phyloP scores from a whole-genome alignment of 371 early-diverging fungal species.

The Mortierella sp. region DNA sequence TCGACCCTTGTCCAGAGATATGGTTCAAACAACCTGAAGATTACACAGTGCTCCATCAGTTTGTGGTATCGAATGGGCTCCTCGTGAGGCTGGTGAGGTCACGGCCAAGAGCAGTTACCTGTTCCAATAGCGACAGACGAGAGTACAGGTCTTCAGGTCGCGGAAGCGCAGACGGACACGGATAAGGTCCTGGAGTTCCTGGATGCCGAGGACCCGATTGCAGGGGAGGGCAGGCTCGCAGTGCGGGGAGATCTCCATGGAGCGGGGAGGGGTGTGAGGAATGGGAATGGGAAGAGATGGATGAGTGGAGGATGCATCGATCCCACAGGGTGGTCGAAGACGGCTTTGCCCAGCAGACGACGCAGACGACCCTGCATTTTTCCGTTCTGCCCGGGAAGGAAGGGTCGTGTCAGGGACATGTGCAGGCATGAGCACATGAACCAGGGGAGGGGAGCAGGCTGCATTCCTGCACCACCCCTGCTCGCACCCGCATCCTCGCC shows the following conservation, averaged over 20 bases:
- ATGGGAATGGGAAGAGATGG: background rate
- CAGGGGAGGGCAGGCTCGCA: constrained; percentile 2
- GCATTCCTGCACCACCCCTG: background rate
- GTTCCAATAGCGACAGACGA: constrained; percentile 33
- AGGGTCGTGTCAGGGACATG: too few species aligned
- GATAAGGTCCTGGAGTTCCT: constrained; percentile 55
- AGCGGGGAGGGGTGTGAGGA: background rate
- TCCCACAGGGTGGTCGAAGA: too few species aligned
- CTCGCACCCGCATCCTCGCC: background rate
- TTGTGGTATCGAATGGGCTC: too few species aligned
- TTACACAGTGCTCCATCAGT: too few species aligned
- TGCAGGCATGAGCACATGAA: too few species aligned
- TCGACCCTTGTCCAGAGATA: constrained; percentile 19
- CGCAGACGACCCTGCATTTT: too few species aligned
- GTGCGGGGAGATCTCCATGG: background rate
- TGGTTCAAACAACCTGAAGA: constrained; percentile 14
- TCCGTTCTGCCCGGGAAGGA: too few species aligned
- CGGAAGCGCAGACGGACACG: constrained; percentile 41
- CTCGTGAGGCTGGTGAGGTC: too few species aligned
- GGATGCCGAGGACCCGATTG: constrained; percentile 29
- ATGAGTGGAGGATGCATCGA: too few species aligned
- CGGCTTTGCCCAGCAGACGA: too few species aligned
- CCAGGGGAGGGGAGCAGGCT: too few species aligned
- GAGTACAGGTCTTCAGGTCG: constrained; percentile 14
- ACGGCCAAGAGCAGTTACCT: constrained; percentile 13